Evolutionary conservation across 371 early-diverging fungal genomes (phyloP).

Genomic region (Chytridium lagenaria): DNA sequence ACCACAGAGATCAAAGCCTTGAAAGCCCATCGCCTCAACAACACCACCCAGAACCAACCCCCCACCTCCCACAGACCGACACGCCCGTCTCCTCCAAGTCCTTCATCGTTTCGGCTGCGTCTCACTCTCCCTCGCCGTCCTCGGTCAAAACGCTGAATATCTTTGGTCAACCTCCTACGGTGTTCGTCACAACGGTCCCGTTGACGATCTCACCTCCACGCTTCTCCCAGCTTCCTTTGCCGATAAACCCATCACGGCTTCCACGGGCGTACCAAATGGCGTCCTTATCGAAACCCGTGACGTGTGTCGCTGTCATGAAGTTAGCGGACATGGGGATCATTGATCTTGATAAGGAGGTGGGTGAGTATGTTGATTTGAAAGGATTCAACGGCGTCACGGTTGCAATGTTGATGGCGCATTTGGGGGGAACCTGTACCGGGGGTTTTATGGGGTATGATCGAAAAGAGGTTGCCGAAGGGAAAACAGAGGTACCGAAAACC

Average conservation of each 20-base stretch:
- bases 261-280: background rate
- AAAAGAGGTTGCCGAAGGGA: background rate
- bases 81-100: too few relatives aligned
- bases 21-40: too few relatives aligned
- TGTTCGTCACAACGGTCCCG: too few relatives aligned
- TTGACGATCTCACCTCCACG: background rate
- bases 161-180: background rate
- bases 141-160: too few relatives aligned
- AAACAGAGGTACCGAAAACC: background rate
- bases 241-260: background rate
- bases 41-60: too few relatives aligned
- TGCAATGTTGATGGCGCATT: background rate
- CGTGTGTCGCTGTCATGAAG: background rate
- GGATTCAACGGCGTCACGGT: background rate
- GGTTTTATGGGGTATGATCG: background rate
- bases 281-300: background rate
- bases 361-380: background rate
- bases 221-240: background rate
- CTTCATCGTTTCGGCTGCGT: too few relatives aligned
- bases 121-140: too few relatives aligned
- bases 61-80: too few relatives aligned
- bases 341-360: background rate
- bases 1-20: too few relatives aligned
- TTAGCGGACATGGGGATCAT: background rate
- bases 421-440: background rate